These are phyloP conservation scores for Onygenales sp. DNA, from an alignment of 2,329 filamentous ascomycete species.

Conservation along the genomic window DNA sequence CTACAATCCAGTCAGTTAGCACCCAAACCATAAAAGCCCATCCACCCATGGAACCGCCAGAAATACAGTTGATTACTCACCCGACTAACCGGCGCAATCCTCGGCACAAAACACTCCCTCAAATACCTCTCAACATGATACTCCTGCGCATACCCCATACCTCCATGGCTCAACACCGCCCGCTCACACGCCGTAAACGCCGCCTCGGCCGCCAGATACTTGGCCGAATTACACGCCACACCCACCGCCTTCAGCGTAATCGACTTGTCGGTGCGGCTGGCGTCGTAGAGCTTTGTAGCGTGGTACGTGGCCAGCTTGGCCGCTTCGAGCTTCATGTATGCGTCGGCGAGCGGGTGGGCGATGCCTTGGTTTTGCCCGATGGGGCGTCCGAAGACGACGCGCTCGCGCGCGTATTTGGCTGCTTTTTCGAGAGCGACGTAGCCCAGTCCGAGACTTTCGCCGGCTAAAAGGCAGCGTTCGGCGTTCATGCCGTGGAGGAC, in stretches of 20 bases:
- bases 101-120: slow-evolving; percentile 49
- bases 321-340: slow-evolving; percentile 53
- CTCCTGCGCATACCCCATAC: slow-evolving; percentile 55
- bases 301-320: slow-evolving; percentile 54
- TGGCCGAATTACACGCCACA: slow-evolving; percentile 48
- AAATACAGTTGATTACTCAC: slow-evolving; percentile 5
- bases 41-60: background rate
- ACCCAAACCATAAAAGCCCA: background rate
- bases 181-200: slow-evolving; percentile 52
- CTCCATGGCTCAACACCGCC: slow-evolving; percentile 47
- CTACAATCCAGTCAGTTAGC: slow-evolving; percentile 14
- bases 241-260: slow-evolving; percentile 50
- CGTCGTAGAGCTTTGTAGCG: slow-evolving; percentile 49
- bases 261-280: slow-evolving; percentile 41
- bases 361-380: slow-evolving; percentile 54
- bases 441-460: slow-evolving; percentile 69
- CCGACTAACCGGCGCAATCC: slow-evolving; percentile 49
- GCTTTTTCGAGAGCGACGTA: slow-evolving; percentile 60
- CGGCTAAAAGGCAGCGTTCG: slow-evolving; percentile 64
- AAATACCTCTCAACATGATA: slow-evolving; percentile 54
- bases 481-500: slow-evolving; percentile 72
- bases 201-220: slow-evolving; percentile 52
- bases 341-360: slow-evolving; percentile 48
- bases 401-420: slow-evolving; percentile 55
- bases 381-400: slow-evolving; percentile 49